Base-by-base conservation (phyloP, 306 rosid species). In the Ormosia semicastrata region DNA sequence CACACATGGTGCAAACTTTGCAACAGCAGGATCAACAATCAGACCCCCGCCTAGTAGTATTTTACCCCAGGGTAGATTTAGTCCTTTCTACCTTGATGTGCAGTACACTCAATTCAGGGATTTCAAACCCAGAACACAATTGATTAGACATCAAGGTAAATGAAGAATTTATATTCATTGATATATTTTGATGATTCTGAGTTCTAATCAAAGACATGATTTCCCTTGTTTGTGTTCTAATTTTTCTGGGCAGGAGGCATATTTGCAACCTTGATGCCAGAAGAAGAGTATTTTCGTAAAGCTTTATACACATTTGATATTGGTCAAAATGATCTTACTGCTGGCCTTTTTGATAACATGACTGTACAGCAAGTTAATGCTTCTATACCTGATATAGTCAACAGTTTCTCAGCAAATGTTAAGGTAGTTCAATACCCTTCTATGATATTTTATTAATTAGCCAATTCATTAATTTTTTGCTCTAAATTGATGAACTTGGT, bases 251-350 rank as follows among this genome's bases (percentile, higher is more conserved):
- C 8, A 81, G 78, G 70, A 60, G 58, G 69, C 18, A 50, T 57
- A 33, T 84, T 79, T 79, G 81, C 81, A 56, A 67, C 40, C 0
- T 33, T 78, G 73, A 24, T 81, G 64, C 89, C 86, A 1, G n/a
- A 46, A 53, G 43, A 84, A 43, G 78, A 43, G 17, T 75, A 85
- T 43, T 89, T 82, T 66, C 2, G 69, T 12, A 8, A 63, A 37
- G 90, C 90, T 3, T 59, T 89, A n/a, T 89, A 85, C 89, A 89
- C 89, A 39, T 85, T 85, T 37, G 92, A 87, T 56, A 85, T 87
- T 11, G 92, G 88, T 39, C 89, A 85, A 73, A 87, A 87, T 66
- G 90, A 89, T 80, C 77, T 89, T 1, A 41, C 8, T 0, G 66
- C 52, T 41, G 81, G 82, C 0, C 46, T 84, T 39, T 34, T 54